A percentile compares a stretch with the other conserved stretches of the same genome.
phyloP scores from a whole-genome alignment of 768 basidiomycete species.

The Trichaptum fuscoviolaceum region DNA sequence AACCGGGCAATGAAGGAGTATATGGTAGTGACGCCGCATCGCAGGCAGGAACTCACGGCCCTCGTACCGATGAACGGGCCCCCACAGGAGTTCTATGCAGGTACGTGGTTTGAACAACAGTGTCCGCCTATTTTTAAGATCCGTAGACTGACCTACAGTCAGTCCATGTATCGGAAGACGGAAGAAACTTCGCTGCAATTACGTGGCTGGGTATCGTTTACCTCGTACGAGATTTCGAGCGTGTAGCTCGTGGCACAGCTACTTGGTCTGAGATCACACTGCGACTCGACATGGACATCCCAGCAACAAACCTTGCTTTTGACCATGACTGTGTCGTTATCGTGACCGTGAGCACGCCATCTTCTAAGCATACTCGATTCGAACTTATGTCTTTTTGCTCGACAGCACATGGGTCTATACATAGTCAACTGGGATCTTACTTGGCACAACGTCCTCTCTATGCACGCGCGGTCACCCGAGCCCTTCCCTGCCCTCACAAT shows the following conservation, averaged over 20 bases:
- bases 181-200: constrained; percentile 28
- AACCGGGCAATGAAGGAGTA: neutral
- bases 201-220: constrained; percentile 18
- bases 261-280: constrained; percentile 16
- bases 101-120: constrained; percentile 23
- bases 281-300: constrained; percentile 16
- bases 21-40: neutral
- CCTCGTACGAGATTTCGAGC: constrained; percentile 30
- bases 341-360: constrained; percentile 19
- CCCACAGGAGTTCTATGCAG: neutral
- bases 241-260: constrained; percentile 19
- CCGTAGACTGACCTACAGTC: neutral
- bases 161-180: constrained; percentile 35
- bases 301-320: constrained; percentile 20
- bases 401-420: constrained; percentile 22
- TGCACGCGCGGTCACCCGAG: neutral
- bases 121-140: constrained; percentile 19
- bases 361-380: neutral
- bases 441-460: constrained; percentile 9
- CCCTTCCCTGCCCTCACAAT: neutral
- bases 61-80: neutral
- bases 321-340: constrained; percentile 23
- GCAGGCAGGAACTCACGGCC: neutral
- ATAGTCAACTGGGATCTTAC: constrained; percentile 20
- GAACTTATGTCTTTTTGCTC: neutral